Evolutionary conservation across 306 rosid genomes (phyloP).

Genomic region (Cicer judaicum): DNA sequence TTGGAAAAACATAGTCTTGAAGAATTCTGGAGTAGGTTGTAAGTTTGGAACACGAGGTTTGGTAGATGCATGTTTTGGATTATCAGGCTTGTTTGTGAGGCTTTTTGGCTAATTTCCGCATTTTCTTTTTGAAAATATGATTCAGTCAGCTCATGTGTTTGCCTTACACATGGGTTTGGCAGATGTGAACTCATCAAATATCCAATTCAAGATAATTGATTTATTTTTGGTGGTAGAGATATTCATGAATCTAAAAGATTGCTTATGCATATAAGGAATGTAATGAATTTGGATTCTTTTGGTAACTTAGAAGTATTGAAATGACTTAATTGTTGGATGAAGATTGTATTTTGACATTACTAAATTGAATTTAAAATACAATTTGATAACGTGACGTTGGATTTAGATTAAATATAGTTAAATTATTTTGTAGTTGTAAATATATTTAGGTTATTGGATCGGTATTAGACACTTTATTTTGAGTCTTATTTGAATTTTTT

Average conservation of each 20-base stretch:
- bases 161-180: constrained; percentile 35
- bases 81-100: constrained; percentile 23
- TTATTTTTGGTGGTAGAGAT: neutral
- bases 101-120: constrained; percentile 8
- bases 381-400: neutral
- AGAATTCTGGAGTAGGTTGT: constrained; percentile 38
- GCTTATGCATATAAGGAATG: constrained; percentile 15
- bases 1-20: constrained; percentile 5
- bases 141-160: constrained; percentile 20
- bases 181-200: constrained; percentile 15
- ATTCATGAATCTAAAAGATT: neutral
- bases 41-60: constrained; percentile 39
- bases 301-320: neutral
- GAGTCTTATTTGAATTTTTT: too few relatives aligned
- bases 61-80: constrained; percentile 46
- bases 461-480: neutral
- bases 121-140: constrained; percentile 23
- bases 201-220: constrained; percentile 33
- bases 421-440: too few relatives aligned
- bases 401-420: too few relatives aligned
- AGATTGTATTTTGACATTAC: too few relatives aligned
- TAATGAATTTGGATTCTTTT: neutral
- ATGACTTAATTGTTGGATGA: too few relatives aligned
- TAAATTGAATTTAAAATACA: too few relatives aligned
- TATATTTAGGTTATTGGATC: too few relatives aligned